Evolutionary conservation across 495 filamentous ascomycete species (phyloP).

Genomic region (Trichoderma gamsii): DNA sequence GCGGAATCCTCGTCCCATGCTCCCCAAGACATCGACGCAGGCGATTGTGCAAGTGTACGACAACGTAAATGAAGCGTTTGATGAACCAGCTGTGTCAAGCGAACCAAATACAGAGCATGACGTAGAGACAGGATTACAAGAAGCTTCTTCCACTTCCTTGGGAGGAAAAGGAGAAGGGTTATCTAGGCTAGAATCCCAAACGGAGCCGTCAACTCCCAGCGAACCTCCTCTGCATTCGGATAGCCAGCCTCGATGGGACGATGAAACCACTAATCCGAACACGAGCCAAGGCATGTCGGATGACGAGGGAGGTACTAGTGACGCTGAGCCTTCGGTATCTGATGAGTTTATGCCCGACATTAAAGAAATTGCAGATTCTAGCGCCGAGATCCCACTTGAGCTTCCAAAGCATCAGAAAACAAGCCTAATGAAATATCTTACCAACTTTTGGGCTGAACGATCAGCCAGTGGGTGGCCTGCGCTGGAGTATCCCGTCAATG

Average conservation of each 20-base stretch:
- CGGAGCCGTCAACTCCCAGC: constrained; percentile 21
- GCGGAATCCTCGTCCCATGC: constrained; percentile 70
- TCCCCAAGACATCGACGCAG: constrained; percentile 82
- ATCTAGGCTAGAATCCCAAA: constrained; percentile 22
- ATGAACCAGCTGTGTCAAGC: constrained; percentile 68
- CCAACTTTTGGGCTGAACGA: constrained; percentile 96
- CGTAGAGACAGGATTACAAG: constrained; percentile 44
- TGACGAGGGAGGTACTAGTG: constrained; percentile 64
- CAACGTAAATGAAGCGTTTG: constrained; percentile 86
- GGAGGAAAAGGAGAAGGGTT: constrained; percentile 11
- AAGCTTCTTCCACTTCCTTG: not conserved
- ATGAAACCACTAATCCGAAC: constrained; percentile 39
- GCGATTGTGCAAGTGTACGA: constrained; percentile 94
- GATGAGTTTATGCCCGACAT: constrained; percentile 54
- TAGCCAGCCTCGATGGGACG: constrained; percentile 20
- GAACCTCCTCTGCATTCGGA: constrained; percentile 20
- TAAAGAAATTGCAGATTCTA: constrained; percentile 55
- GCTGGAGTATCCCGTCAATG: constrained; percentile 84
- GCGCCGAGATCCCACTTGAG: constrained; percentile 60
- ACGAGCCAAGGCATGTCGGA: constrained; percentile 48
- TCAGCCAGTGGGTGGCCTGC: constrained; percentile 94
- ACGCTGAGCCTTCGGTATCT: constrained; percentile 56
- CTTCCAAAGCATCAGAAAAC: constrained; percentile 86
- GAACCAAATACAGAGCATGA: constrained; percentile 10
- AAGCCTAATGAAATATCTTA: constrained; percentile 88